Conservation (phyloP, 441 rosid genomes). For the Populus hybrid region DNA sequence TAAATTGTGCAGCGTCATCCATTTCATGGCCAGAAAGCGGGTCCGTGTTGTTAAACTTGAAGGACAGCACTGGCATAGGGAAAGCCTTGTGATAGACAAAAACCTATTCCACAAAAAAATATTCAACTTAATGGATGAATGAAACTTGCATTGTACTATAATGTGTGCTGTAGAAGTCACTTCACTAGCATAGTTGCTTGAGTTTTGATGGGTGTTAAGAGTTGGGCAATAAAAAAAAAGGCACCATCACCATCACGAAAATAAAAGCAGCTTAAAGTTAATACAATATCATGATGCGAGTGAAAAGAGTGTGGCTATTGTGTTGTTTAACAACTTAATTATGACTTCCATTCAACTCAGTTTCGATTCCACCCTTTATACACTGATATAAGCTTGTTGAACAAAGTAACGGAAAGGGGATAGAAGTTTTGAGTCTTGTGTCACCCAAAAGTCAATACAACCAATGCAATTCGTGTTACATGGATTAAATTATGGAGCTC, state of each 20-base stretch:
- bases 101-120: conserved; percentile 44
- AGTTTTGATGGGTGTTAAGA: background rate
- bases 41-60: conserved; percentile 64
- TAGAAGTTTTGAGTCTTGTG: background rate
- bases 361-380: background rate
- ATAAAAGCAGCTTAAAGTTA: background rate
- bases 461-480: background rate
- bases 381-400: background rate
- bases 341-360: background rate
- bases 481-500: background rate
- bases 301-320: background rate
- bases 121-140: background rate
- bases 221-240: background rate
- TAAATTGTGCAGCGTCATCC: conserved; percentile 75
- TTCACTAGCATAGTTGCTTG: background rate
- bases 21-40: conserved; percentile 53
- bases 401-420: background rate
- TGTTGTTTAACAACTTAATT: background rate
- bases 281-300: background rate
- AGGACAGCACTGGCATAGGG: conserved; percentile 91
- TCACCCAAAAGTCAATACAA: background rate
- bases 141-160: background rate
- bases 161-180: background rate
- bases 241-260: background rate
- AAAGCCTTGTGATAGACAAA: conserved; percentile 95